Conservation (phyloP, 345 rosid species). For the Populus alba region DNA sequence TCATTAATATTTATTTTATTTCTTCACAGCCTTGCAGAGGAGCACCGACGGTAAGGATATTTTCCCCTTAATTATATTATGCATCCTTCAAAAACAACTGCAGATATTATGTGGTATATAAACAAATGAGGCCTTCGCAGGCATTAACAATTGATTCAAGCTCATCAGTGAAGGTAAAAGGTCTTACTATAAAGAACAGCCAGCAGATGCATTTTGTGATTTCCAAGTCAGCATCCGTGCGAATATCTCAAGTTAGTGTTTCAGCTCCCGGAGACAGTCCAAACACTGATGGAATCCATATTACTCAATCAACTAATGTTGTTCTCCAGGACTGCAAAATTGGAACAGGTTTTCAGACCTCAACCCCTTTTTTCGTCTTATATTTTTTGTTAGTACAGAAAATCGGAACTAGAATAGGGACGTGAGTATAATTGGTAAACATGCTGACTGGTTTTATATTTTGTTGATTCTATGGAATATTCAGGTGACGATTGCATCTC, state of each 20-base stretch:
- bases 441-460: slow-evolving; percentile 2
- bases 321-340: slow-evolving; percentile 81
- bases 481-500: slow-evolving; percentile 93
- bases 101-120: slow-evolving; percentile 13
- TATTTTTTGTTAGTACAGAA: background rate
- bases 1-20: slow-evolving; percentile 18
- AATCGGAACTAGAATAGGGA: background rate
- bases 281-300: slow-evolving; percentile 94
- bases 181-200: slow-evolving; percentile 82
- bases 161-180: slow-evolving; percentile 64
- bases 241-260: slow-evolving; percentile 59
- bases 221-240: slow-evolving; percentile 57
- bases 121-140: slow-evolving; percentile 40
- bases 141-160: slow-evolving; percentile 92
- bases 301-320: slow-evolving; percentile 72
- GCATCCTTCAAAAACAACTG: background rate
- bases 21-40: slow-evolving; percentile 82
- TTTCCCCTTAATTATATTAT: slow-evolving; percentile 13
- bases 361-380: background rate
- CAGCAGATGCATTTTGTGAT: slow-evolving; percentile 93
- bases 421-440: background rate
- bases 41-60: slow-evolving; percentile 71
- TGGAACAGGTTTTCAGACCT: slow-evolving; percentile 70
- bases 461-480: slow-evolving; percentile 20
- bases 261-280: slow-evolving; percentile 92